phyloP scores from a whole-genome alignment of 116 monocot genomes.

The Trichopus zeylanicus region DNA sequence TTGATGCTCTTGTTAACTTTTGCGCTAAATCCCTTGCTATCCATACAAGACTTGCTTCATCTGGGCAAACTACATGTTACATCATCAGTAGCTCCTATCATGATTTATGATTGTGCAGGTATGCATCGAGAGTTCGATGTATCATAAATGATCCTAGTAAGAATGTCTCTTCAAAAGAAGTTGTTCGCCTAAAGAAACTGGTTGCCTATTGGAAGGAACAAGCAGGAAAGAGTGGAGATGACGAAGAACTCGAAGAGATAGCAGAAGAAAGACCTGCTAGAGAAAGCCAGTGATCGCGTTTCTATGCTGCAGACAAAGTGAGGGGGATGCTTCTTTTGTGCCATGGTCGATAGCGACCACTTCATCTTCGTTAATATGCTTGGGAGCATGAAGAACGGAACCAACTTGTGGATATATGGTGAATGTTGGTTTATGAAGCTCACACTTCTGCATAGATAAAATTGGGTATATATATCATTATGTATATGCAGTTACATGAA shows the following conservation, averaged over 20 bases:
- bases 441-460: background rate
- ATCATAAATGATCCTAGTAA: slow-evolving; percentile 91
- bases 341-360: no score
- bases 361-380: background rate
- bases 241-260: slow-evolving; percentile 87
- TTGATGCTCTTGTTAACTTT: no score
- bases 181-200: slow-evolving; percentile 70
- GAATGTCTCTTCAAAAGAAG: slow-evolving; percentile 80
- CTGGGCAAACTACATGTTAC: background rate
- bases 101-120: slow-evolving; percentile 29
- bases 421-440: background rate
- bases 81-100: background rate
- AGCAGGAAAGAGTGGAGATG: slow-evolving; percentile 73
- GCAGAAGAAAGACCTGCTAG: slow-evolving; percentile 50
- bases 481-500: background rate
- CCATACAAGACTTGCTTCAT: no score
- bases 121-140: slow-evolving; percentile 86
- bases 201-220: slow-evolving; percentile 94
- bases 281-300: slow-evolving; percentile 16
- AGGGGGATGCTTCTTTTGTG: no score
- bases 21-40: no score
- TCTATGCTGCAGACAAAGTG: background rate
- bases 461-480: background rate
- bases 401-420: background rate
- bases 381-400: background rate